These are phyloP conservation scores for Domatiomyces globalis DNA, from an alignment of 2,329 filamentous ascomycete genomes.

Conservation along the genomic window DNA sequence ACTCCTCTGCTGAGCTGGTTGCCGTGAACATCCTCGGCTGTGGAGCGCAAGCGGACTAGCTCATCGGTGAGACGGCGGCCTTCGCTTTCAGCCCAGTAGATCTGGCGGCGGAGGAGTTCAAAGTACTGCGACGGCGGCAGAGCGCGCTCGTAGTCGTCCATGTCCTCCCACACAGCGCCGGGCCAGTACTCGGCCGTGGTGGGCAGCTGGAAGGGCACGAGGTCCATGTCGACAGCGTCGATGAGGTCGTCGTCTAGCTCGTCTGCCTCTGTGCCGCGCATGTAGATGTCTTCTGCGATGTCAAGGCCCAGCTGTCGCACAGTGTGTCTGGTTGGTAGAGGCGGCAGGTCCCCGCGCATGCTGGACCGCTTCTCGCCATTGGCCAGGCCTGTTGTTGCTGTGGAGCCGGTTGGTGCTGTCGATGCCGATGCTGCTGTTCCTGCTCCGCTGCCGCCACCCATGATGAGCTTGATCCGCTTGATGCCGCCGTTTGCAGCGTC, in stretches of 20 bases:
- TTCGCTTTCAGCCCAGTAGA: constrained; percentile 35
- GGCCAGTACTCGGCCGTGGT: constrained; percentile 19
- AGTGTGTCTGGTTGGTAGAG: constrained; percentile 13
- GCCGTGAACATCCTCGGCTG: constrained; percentile 13
- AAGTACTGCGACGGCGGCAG: constrained; percentile 31
- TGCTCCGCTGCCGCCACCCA: constrained; percentile 4
- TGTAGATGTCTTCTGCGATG: constrained; percentile 13
- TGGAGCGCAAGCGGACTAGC: constrained; percentile 10
- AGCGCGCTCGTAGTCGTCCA: constrained; percentile 31
- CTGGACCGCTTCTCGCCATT: constrained; percentile 13
- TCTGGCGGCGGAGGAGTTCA: constrained; percentile 32
- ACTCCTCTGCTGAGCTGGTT: constrained; percentile 7
- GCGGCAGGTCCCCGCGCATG: constrained; percentile 13
- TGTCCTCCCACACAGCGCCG: constrained; percentile 27
- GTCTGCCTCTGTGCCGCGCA: constrained; percentile 19
- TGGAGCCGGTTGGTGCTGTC: not conserved
- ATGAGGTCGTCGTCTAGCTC: constrained; percentile 7
- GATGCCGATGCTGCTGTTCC: not conserved
- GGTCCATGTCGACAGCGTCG: constrained; percentile 23
- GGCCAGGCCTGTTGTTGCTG: constrained; percentile 6
- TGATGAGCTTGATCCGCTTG: constrained; percentile 17
- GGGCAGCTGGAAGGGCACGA: constrained; percentile 23
- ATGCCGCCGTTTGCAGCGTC: constrained; percentile 1
- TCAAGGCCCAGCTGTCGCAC: constrained; percentile 4
- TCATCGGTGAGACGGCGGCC: constrained; percentile 25